Conservation (phyloP, 352 stramenopile genomes). For the Phytophthora sp. region DNA sequence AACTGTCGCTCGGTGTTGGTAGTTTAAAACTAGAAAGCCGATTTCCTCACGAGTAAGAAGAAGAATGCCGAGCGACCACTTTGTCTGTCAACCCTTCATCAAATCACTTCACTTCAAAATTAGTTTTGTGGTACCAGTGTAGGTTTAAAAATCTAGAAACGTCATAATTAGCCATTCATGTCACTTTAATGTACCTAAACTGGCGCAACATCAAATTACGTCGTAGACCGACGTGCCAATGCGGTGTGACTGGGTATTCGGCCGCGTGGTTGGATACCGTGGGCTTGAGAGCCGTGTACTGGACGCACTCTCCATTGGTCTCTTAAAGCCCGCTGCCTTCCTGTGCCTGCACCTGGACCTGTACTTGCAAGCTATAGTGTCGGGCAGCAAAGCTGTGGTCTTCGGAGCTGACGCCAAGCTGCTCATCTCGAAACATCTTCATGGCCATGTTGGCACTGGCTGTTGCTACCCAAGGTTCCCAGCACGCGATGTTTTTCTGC, state of each 20-base stretch:
- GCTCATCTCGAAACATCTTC: slow-evolving; percentile 58
- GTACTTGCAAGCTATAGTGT: slow-evolving; percentile 69
- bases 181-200: too few species aligned
- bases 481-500: slow-evolving; percentile 64
- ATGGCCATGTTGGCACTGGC: slow-evolving; percentile 50
- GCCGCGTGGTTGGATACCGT: slow-evolving; percentile 73
- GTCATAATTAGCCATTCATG: too few species aligned
- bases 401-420: slow-evolving; percentile 71
- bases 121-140: too few species aligned
- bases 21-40: too few species aligned
- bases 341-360: slow-evolving; percentile 80
- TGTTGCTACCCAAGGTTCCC: slow-evolving; percentile 53
- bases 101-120: too few species aligned
- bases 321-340: slow-evolving; percentile 85
- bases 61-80: too few species aligned
- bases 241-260: slow-evolving; percentile 70
- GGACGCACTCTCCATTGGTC: slow-evolving; percentile 70
- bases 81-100: too few species aligned
- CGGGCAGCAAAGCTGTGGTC: slow-evolving; percentile 68
- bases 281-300: slow-evolving; percentile 71
- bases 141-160: too few species aligned
- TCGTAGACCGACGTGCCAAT: slow-evolving; percentile 62
- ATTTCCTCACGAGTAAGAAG: too few species aligned
- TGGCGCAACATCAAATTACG: too few species aligned
- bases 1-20: too few species aligned